Evolutionary conservation across 345 rosid genomes (phyloP), one percentile per base, ranked within the genome.

Genomic region (Ricinus communis): DNA sequence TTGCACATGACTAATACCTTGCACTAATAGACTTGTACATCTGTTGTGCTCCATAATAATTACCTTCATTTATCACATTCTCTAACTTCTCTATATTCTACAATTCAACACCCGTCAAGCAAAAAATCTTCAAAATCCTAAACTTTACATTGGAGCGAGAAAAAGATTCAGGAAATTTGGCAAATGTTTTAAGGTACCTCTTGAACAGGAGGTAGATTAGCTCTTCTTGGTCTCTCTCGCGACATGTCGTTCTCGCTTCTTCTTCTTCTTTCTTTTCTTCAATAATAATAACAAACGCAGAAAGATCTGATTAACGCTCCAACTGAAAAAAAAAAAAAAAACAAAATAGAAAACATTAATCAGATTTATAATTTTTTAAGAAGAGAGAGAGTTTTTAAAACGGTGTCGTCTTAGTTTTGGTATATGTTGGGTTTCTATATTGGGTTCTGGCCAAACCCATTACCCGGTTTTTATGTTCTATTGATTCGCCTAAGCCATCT

Each of bases 11-110:
- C n/a, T n/a, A 38, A 11, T 81, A 91, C 99, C 99, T 82, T 45
- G 97, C 90, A 74, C 96, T 86, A 61, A 88, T 85, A 8, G 96
- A 90, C 85, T 90, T 92, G 81, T 90, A 95, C 96, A 95, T 95
- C 91, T 95, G 97, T 45, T 90, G 96, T 56, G 97, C 97, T 80
- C 99, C 97, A 86, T 95, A 95, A 80, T 9, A 82, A 81, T 95
- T 89, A 46, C 99, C 96, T 47, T 83, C 97, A 45, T 81, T 84
- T 68, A 95, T 74, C 72, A 78, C 81, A 78, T 90, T 90, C 85
- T 80, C 82, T 78, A 95, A 74, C 80, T 95, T 95, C 67, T 84
- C 93, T 76, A 92, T 83, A 77, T 86, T 89, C 97, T 95, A 82
- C 81, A 72, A 60, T 70, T 16, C 1, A 38, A 51, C 43, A 7